Evolutionary conservation across 345 rosid genomes (phyloP).

Genomic region (Populus alba): DNA sequence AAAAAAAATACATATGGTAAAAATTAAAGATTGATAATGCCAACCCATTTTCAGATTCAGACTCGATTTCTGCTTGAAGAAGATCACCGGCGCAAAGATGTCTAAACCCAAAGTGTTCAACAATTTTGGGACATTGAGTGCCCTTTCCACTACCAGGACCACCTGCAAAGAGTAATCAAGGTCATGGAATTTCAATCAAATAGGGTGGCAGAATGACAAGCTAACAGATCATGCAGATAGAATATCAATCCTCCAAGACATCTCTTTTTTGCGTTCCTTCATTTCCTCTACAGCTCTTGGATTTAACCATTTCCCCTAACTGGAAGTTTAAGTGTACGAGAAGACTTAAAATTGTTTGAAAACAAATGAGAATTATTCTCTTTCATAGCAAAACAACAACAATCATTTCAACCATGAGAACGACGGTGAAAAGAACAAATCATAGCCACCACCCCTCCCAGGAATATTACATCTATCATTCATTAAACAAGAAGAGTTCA

Average conservation of each 20-base stretch:
- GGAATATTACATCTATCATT: neutral
- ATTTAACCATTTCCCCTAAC: too few relatives aligned
- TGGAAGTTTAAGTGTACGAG: too few relatives aligned
- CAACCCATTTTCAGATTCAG: constrained; percentile 81
- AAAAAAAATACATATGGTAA: neutral
- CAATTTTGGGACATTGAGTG: constrained; percentile 71
- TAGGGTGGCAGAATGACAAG: neutral
- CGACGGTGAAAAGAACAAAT: too few relatives aligned
- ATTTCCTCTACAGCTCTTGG: too few relatives aligned
- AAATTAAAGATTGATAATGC: neutral
- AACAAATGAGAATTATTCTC: neutral
- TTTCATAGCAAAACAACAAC: neutral
- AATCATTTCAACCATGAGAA: neutral
- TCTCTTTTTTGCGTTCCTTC: too few relatives aligned
- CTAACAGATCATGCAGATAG: neutral
- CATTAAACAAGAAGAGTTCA: neutral
- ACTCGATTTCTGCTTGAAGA: constrained; percentile 64
- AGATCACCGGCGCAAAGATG: constrained; percentile 90
- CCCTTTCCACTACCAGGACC: constrained; percentile 71
- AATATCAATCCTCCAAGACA: neutral
- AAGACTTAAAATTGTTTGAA: too few relatives aligned
- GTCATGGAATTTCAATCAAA: neutral
- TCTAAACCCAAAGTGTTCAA: constrained; percentile 50
- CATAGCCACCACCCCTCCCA: too few relatives aligned
- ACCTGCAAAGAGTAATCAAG: neutral